Conservation (phyloP, 1,284 basidiomycete species). For the Leccinum laetum region DNA sequence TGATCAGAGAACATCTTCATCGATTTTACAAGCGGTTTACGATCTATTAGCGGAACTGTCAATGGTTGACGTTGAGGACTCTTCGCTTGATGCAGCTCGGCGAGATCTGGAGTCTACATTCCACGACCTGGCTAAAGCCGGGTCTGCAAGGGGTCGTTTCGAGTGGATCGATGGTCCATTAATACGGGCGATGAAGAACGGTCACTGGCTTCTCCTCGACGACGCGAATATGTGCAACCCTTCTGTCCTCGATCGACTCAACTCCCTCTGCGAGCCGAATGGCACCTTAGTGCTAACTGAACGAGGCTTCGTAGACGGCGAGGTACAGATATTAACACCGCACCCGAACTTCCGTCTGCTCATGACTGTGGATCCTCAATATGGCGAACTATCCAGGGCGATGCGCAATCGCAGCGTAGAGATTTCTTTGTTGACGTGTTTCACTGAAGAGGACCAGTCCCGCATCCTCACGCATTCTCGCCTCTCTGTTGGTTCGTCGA, state of each 20-base stretch:
- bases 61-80: slow-evolving; percentile 11
- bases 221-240: slow-evolving; percentile 95
- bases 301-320: slow-evolving; percentile 81
- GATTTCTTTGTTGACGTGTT: slow-evolving; percentile 51
- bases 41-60: slow-evolving; percentile 27
- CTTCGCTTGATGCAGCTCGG: slow-evolving; percentile 11
- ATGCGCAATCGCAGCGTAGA: slow-evolving; percentile 99
- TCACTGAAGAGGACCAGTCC: slow-evolving; percentile 44
- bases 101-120: slow-evolving; percentile 19
- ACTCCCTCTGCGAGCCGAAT: slow-evolving; percentile 91
- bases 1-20: slow-evolving; percentile 14
- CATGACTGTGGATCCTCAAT: slow-evolving; percentile 91
- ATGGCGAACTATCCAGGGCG: slow-evolving; percentile 95
- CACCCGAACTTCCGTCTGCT: slow-evolving; percentile 92
- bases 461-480: slow-evolving; percentile 51
- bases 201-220: slow-evolving; percentile 92
- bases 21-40: slow-evolving; percentile 24
- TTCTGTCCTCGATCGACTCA: slow-evolving; percentile 95
- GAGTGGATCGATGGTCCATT: slow-evolving; percentile 98
- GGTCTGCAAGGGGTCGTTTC: slow-evolving; percentile 58
- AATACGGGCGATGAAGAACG: slow-evolving; percentile 82
- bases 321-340: slow-evolving; percentile 76
- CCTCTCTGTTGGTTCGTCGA: slow-evolving; percentile 38
- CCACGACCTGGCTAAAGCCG: slow-evolving; percentile 15
- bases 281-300: slow-evolving; percentile 88